Conservation (phyloP, 495 filamentous ascomycete genomes). For the Pseudevernia furfuracea region DNA sequence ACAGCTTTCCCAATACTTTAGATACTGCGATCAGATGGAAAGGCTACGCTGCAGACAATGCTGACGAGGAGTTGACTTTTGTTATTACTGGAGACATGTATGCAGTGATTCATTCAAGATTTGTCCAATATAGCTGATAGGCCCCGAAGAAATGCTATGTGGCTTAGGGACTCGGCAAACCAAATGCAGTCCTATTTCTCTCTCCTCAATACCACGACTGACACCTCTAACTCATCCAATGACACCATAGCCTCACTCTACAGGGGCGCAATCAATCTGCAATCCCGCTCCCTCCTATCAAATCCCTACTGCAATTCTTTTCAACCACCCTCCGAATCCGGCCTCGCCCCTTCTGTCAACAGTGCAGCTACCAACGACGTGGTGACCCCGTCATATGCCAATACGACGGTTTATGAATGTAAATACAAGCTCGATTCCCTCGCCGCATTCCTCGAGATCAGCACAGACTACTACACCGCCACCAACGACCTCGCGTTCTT, state of each 20-base stretch:
- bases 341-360: constrained; percentile 42
- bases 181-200: constrained; percentile 57
- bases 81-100: constrained; percentile 54
- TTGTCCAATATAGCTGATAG: background rate
- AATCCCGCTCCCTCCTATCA: constrained; percentile 50
- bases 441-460: constrained; percentile 56
- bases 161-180: constrained; percentile 60
- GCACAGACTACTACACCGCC: constrained; percentile 46
- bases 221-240: constrained; percentile 30
- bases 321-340: constrained; percentile 50
- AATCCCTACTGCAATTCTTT: constrained; percentile 58
- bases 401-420: constrained; percentile 49
- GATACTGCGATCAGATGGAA: constrained; percentile 60
- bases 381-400: constrained; percentile 40
- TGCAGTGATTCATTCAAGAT: background rate
- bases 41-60: constrained; percentile 43
- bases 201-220: constrained; percentile 38
- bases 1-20: constrained; percentile 57
- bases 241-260: constrained; percentile 50
- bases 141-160: constrained; percentile 48
- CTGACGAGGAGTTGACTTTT: constrained; percentile 34
- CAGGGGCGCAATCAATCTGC: constrained; percentile 59
- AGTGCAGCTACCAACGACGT: constrained; percentile 40
- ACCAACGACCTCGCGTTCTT: constrained; percentile 52
- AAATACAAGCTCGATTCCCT: constrained; percentile 62